Base-by-base conservation (phyloP, 139 green algal species). In the Chlamydomonas schloesseri region DNA sequence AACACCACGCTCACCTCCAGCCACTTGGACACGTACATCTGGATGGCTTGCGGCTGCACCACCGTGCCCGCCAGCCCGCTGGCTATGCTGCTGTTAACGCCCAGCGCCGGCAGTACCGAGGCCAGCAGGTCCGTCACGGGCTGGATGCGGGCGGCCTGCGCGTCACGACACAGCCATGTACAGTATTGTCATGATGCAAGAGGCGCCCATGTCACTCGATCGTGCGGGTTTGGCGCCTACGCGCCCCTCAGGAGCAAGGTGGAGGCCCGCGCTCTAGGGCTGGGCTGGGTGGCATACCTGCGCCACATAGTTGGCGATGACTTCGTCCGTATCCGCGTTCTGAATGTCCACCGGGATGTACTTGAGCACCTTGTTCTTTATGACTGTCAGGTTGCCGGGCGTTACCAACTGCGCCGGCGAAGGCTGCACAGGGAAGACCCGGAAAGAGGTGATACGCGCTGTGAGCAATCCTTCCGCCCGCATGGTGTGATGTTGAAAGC, bases 321-420 rank as follows among this genome's bases (percentile, higher is more conserved):
- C 37, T 37, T 83, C 76, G 0, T 73, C n/a, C 18, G 76, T 83
- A 26, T 73, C 26, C 3, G 60, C 60, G 18, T n/a, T 10, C 37
- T 46, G 36, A 2, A 73, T 29, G 37, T 83, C 58, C 2, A 83
- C n/a, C 20, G 79, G 79, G 6, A 85, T 34, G n/a, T 85, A 75
- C 10, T 17, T 2, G 29, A 85, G 17, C 5, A 85, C 26, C 46
- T 85, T 85, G 65, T 68, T 75, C 28, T 62, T 60, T 1, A 64
- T 60, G 47, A 71, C 15, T 3, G 50, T 62, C 6, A 47, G 21
- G 36, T 46, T 28, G 50, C 68, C 36, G 55, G 23, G 55, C 15
- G 6, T 71, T 15, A 53, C 42, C 42, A 50, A 8, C 42, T 5
- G 42, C 8, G 42, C 42, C 42, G 42, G 42, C 42, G 42, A 50